A percentile compares a stretch with the other conserved stretches of the same genome.
These are phyloP conservation scores for Aspergillus quadrilineatus DNA, from an alignment of 2,329 filamentous ascomycete species.

Conservation along the genomic window DNA sequence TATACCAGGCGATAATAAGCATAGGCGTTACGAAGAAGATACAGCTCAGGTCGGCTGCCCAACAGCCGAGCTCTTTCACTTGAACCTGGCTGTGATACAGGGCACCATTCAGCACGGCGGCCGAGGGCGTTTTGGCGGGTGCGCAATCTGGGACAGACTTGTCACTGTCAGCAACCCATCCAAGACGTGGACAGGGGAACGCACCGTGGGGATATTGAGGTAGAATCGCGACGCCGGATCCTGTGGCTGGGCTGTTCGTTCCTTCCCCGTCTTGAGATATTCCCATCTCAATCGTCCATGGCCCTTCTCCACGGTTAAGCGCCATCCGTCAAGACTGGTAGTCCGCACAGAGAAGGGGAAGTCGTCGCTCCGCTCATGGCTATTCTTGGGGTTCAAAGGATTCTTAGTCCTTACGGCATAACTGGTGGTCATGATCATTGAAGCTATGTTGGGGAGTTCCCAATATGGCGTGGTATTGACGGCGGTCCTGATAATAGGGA, in stretches of 20 bases:
- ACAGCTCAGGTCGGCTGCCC: constrained; percentile 8
- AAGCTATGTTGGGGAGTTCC: neutral
- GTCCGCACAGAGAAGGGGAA: neutral
- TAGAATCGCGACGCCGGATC: neutral
- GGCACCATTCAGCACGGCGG: neutral
- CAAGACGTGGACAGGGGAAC: neutral
- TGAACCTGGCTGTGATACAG: neutral
- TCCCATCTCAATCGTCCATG: constrained; percentile 4
- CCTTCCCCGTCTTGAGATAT: neutral
- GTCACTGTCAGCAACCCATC: neutral
- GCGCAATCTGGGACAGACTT: neutral
- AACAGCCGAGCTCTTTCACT: constrained; percentile 4
- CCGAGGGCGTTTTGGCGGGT: neutral
- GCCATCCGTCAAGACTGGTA: constrained; percentile 2
- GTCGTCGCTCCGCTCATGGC: neutral
- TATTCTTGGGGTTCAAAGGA: neutral
- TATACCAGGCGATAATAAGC: constrained; percentile 8
- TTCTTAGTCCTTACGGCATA: neutral
- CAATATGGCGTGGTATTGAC: neutral
- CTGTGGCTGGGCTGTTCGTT: neutral
- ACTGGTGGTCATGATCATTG: neutral
- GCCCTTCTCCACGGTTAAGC: neutral
- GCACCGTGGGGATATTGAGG: neutral
- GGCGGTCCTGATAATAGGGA: too few species aligned
- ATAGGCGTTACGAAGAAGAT: constrained; percentile 12